A percentile compares a stretch with the other conserved stretches of the same genome.
Evolutionary conservation across 257 asterid species (phyloP).

Genomic region (Pogostemon cablin): DNA sequence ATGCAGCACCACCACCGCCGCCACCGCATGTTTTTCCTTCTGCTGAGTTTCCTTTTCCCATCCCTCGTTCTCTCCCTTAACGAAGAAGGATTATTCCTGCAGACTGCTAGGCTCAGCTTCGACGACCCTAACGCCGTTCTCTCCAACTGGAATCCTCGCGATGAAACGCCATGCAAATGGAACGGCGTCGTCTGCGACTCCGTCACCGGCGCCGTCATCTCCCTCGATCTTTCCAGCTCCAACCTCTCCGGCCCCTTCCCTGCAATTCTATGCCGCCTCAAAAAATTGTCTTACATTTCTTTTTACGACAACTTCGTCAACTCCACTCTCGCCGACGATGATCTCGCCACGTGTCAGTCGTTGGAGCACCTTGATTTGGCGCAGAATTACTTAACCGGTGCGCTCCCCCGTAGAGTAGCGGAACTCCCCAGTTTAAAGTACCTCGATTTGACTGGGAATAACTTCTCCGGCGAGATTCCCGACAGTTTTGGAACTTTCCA

Average conservation of each 20-base stretch:
- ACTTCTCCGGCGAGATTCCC: conserved; percentile 82
- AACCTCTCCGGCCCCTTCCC: conserved; percentile 81
- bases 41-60: conserved; percentile 34
- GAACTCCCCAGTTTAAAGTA: conserved; percentile 58
- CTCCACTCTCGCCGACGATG: conserved; percentile 53
- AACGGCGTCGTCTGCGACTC: conserved; percentile 66
- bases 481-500: conserved; percentile 58
- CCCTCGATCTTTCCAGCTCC: conserved; percentile 68
- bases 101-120: conserved; percentile 53
- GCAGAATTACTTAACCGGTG: conserved; percentile 71
- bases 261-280: conserved; percentile 57
- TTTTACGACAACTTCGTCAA: conserved; percentile 65
- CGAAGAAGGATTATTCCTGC: conserved; percentile 62
- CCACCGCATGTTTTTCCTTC: conserved; percentile 11
- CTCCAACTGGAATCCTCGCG: conserved; percentile 58
- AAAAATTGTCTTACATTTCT: conserved; percentile 49
- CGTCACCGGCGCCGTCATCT: conserved; percentile 41
- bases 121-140: conserved; percentile 70
- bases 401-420: conserved; percentile 52
- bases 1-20: conserved; percentile 26
- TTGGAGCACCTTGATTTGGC: conserved; percentile 71
- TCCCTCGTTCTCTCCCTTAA: conserved; percentile 45
- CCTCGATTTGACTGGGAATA: conserved; percentile 79
- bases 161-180: conserved; percentile 71
- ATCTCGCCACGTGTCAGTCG: conserved; percentile 48